Conservation (phyloP, 2,329 filamentous ascomycete genomes). For the Grosmannia serpens region DNA sequence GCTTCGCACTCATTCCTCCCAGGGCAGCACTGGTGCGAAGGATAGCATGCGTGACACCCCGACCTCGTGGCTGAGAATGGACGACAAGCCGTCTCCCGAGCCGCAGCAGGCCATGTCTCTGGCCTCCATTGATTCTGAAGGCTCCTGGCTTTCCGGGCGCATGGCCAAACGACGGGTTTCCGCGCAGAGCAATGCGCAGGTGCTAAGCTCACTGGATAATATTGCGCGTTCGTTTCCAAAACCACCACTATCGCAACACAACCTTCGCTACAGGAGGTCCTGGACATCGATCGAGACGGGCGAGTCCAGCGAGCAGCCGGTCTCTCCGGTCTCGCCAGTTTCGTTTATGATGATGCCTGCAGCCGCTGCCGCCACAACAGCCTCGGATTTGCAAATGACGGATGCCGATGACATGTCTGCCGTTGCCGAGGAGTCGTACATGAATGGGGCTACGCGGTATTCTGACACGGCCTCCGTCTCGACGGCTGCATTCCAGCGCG, state of each 20-base stretch:
- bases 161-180: slow-evolving; percentile 23
- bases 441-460: slow-evolving; percentile 38
- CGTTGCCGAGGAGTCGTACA: slow-evolving; percentile 62
- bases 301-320: slow-evolving; percentile 29
- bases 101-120: slow-evolving; percentile 71
- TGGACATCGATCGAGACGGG: slow-evolving; percentile 36
- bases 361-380: neutral
- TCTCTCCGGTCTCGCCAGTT: slow-evolving; percentile 19
- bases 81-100: slow-evolving; percentile 39
- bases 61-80: slow-evolving; percentile 26
- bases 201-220: slow-evolving; percentile 43
- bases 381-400: slow-evolving; percentile 11
- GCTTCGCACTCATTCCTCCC: neutral
- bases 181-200: slow-evolving; percentile 21
- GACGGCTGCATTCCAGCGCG: slow-evolving; percentile 19
- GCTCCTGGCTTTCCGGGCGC: slow-evolving; percentile 84
- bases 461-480: slow-evolving; percentile 1
- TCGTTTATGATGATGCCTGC: neutral
- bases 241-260: slow-evolving; percentile 27
- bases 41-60: slow-evolving; percentile 32
- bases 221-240: slow-evolving; percentile 25
- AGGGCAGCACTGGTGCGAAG: neutral
- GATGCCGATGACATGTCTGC: slow-evolving; percentile 52
- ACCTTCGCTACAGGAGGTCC: slow-evolving; percentile 33
- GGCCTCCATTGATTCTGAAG: slow-evolving; percentile 91